Evolutionary conservation across 106 monocot genomes (phyloP), one percentile per base, ranked within the genome.

Genomic region (Dioscorea dumetorum): DNA sequence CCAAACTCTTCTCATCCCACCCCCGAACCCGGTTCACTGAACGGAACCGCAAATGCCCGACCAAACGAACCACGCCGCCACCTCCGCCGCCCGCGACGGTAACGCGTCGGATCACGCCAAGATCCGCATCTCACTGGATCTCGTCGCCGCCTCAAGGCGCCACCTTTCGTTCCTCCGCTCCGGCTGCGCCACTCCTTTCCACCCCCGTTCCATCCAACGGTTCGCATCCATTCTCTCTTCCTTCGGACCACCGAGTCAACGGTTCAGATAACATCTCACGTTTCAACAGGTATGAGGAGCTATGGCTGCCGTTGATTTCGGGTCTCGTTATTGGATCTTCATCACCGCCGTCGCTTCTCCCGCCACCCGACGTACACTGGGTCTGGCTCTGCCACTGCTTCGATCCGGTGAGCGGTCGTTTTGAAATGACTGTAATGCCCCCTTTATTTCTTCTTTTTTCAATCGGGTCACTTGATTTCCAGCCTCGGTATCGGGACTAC

Each of bases 311-410:
- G 53, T 33, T 97, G 78, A 66, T 84, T 48, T 51, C 88, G 34
- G 82, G 74, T 23, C 67, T 81, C 57, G 53, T 69, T 14, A 54
- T 28, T 6, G 24, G 64, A 9, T 69, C 70, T 32, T 31, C 67
- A 11, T 50, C 73, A 5, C 17, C 58, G 4, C 60, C 77, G 66
- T 70, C 85, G 77, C 54, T 95, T 41, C 86, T 89, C 19, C 97
- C 92, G 50, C 93, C 93, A 48, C 60, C 64, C 12, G 97, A 97
- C 72, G 88, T 91, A 48, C 71, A 50, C 22, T 91, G 88, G 88
- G 68, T 91, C 62, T 97, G 95, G 97, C 87, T 87, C 78, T 97
- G 86, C 78, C 91, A 97, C 78, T 84, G 91, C 72, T 74, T 97
- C 33, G 35, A 59, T 51, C 91, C 84, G 41, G 86, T 82, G 70